Base-by-base conservation (phyloP, 257 asterid species). In the Ophiorrhiza pumila region DNA sequence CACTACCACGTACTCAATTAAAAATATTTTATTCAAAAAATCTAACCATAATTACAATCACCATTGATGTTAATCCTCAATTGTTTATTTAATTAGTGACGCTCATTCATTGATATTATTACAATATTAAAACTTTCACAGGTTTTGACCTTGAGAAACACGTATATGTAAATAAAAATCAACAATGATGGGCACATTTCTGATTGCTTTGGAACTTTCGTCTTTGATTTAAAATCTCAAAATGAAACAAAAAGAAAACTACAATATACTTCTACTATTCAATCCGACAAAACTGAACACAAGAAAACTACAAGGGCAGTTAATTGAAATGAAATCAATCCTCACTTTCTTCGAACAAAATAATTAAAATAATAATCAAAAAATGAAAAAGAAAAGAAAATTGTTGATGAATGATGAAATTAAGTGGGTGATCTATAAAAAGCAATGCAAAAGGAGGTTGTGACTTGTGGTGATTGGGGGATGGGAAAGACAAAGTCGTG, bases 401-500 rank as follows among this genome's bases (percentile, higher is more conserved):
- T n/a, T 31, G 39, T 29, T 31, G 41, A 14, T 12, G 69, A n/a
- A 39, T 37, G 17, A 22, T 64, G 52, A 34, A 68, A 53, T 17
- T 47, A n/a, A n/a, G n/a, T n/a, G 60, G 2, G 43, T 17, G 46
- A 41, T 5, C 46, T 20, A 23, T 2, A 58, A 53, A 66, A 65
- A 31, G 50, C 42, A 43, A 43, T 56, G 56, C 39, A 65, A 41
- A 31, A 17, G 64, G 27, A 20, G 42, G 29, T 15, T 42, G 62
- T 22, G 47, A 20, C 17, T 15, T 9, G 27, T 0, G 7, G 5
- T 50, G 71, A 29, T 31, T 42, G 58, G 71, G 50, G 35, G 41
- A 22, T 0, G 65, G 62, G 62, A 56, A 77, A 76, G 85, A 77
- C 80, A 81, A 77, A 74, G 76, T 22, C 45, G 68, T 77, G 76